Base-by-base conservation (phyloP, 108 stramenopile species). In the Conticribra guillardii region DNA sequence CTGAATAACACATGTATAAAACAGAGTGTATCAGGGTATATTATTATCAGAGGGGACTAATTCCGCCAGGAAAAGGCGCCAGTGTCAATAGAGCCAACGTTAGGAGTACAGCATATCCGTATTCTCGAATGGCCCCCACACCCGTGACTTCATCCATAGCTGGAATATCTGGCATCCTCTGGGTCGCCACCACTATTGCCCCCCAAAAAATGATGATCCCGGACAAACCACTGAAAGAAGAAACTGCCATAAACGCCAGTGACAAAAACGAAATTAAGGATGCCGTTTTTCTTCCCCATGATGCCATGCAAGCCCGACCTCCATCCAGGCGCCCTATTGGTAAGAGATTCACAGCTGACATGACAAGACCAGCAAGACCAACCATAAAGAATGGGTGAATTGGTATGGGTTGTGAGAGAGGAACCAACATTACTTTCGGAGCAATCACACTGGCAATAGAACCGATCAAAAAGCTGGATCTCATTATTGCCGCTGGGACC, bases 271-370 rank as follows among this genome's bases (percentile, higher is more conserved):
- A 88, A 41, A 78, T 49, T 5, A 74, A 22, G 1, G 69, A 81
- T 28, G 83, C 80, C 8, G 54, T 33, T 18, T 82, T 71, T 49
- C 79, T 66, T 5, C 96, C 96, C 52, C 87, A 83, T 0, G 69
- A 81, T 5, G 94, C 84, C 37, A 84, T 67, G 48, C 65, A 77
- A 16, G 90, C 91, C n/a, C 96, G 62, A 15, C 94, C 96, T 22
- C 97, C 97, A 70, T 98, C 96, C 17, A 96, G 74, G 51, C 93
- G 69, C 33, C 94, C 94, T 30, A 98, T 85, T 0, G 97, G 97
- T 47, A 97, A 62, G 34, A 95, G 64, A 64, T 95, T 92, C n/a
- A 97, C 71, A 11, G 95, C 94, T 32, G 85, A 89, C 17, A 83
- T 79, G 8, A 93, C 54, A 14, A 95, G 57, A n/a, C 96, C 97